Percentiles rank a stretch among this genome's conserved stretches.
Conservation (phyloP, 192 early-diverging fungal species). For the Funneliformis geosporum region DNA sequence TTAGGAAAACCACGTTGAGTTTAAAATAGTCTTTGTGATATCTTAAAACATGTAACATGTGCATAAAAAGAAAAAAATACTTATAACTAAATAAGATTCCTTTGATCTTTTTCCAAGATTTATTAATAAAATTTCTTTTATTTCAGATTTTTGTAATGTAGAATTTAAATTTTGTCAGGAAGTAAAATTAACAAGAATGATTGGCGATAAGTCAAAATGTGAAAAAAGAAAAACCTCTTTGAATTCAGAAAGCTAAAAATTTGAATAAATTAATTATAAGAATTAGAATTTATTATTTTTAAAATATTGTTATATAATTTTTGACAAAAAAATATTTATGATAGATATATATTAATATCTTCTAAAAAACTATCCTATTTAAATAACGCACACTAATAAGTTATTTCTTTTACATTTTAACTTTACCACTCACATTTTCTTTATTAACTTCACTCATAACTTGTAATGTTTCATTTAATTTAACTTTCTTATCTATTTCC, state of each 20-base stretch:
- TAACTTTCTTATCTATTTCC: slow-evolving; percentile 31
- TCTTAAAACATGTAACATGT: too few species aligned
- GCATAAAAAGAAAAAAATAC: slow-evolving; percentile 16
- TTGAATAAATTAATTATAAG: slow-evolving; percentile 28
- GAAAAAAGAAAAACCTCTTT: slow-evolving; percentile 60
- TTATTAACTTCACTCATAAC: slow-evolving; percentile 41
- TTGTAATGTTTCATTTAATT: slow-evolving; percentile 22
- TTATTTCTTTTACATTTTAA: slow-evolving; percentile 39
- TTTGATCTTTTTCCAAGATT: slow-evolving; percentile 62
- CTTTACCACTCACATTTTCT: slow-evolving; percentile 49
- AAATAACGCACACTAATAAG: slow-evolving; percentile 68
- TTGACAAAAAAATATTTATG: background rate
- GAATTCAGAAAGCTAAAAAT: slow-evolving; percentile 58
- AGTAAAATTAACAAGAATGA: slow-evolving; percentile 52
- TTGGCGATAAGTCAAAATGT: slow-evolving; percentile 60
- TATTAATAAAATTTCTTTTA: slow-evolving; percentile 71
- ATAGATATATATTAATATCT: slow-evolving; percentile 39
- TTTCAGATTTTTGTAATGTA: slow-evolving; percentile 46
- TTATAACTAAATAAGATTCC: slow-evolving; percentile 72
- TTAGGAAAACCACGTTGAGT: background rate
- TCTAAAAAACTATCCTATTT: slow-evolving; percentile 64
- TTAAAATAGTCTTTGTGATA: too few species aligned
- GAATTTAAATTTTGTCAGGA: slow-evolving; percentile 43
- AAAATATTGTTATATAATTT: background rate
- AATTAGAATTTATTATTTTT: too few species aligned